Conservation (phyloP, 2,329 filamentous ascomycete genomes). For the Emydomyces testavorans region DNA sequence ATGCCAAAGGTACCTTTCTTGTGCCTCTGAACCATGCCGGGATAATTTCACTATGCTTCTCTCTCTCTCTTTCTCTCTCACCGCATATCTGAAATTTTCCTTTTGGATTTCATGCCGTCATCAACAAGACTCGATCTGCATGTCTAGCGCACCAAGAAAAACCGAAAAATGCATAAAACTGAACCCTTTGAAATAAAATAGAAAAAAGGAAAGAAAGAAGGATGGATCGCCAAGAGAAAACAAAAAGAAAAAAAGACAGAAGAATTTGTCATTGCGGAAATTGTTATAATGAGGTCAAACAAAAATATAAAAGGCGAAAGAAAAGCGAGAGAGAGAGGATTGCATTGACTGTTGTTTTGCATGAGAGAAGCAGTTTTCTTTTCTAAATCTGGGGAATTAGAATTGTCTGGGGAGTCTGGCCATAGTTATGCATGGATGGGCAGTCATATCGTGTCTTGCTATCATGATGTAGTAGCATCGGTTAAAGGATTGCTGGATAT, state of each 20-base stretch:
- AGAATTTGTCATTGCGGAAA: constrained; percentile 6
- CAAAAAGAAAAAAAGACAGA: not conserved
- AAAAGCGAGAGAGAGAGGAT: not conserved
- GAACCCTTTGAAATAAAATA: not conserved
- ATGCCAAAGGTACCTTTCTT: too few species aligned
- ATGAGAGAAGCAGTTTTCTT: not conserved
- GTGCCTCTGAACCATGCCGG: too few species aligned
- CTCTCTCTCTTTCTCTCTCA: not conserved
- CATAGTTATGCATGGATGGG: too few species aligned
- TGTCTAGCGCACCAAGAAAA: constrained; percentile 1
- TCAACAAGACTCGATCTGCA: too few species aligned
- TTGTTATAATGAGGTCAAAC: not conserved
- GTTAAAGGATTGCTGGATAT: not conserved
- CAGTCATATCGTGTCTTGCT: not conserved
- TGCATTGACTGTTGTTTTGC: not conserved
- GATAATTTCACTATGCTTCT: not conserved
- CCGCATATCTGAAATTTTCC: constrained; percentile 4
- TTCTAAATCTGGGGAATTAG: not conserved
- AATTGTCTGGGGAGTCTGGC: not conserved
- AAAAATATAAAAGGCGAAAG: not conserved
- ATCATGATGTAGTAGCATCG: not conserved
- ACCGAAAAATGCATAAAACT: constrained; percentile 5
- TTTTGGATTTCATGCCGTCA: constrained; percentile 3
- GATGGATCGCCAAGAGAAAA: constrained; percentile 6
- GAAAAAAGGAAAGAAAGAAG: not conserved